Evolutionary conservation across 2,329 filamentous ascomycete species (phyloP).

Genomic region (Phialophora verrucosa): DNA sequence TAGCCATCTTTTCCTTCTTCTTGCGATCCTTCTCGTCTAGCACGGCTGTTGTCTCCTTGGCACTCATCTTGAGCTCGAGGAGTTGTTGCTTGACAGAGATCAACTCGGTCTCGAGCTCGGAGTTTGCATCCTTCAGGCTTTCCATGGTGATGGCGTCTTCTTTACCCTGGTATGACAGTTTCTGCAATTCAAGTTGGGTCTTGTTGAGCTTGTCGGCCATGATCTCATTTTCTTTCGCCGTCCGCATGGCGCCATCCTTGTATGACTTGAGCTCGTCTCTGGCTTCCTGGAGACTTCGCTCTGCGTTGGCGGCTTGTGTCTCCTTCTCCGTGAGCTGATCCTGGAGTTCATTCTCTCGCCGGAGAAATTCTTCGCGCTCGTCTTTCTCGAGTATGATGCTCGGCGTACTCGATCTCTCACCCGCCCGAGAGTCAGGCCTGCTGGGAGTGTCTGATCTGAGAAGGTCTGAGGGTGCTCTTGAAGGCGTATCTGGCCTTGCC

Average conservation of each 20-base stretch:
- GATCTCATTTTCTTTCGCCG: slow-evolving; percentile 88
- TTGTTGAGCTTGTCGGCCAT: slow-evolving; percentile 86
- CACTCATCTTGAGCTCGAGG: slow-evolving; percentile 93
- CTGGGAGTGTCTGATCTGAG: slow-evolving; percentile 56
- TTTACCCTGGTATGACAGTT: slow-evolving; percentile 93
- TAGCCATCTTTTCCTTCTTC: slow-evolving; percentile 98
- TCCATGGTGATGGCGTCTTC: slow-evolving; percentile 98
- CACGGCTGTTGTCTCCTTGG: slow-evolving; percentile 87
- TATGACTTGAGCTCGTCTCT: slow-evolving; percentile 85
- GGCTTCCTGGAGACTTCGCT: slow-evolving; percentile 79
- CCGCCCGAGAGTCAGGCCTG: slow-evolving; percentile 68
- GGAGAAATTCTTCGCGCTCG: slow-evolving; percentile 92
- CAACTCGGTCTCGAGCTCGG: slow-evolving; percentile 86
- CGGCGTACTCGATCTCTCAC: slow-evolving; percentile 85
- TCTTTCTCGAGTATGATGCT: slow-evolving; percentile 91
- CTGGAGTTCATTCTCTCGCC: slow-evolving; percentile 94
- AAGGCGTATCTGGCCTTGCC: slow-evolving; percentile 63
- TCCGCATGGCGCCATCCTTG: slow-evolving; percentile 82
- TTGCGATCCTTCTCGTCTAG: slow-evolving; percentile 97
- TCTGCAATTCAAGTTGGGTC: slow-evolving; percentile 94
- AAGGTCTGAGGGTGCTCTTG: slow-evolving; percentile 60
- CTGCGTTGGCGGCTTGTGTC: slow-evolving; percentile 75
- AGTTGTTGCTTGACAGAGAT: slow-evolving; percentile 94
- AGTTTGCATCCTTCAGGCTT: slow-evolving; percentile 91
- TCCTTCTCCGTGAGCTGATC: slow-evolving; percentile 96